These are phyloP conservation scores for Epichloe amarillans DNA, from an alignment of 2,329 filamentous ascomycete species.

Conservation along the genomic window DNA sequence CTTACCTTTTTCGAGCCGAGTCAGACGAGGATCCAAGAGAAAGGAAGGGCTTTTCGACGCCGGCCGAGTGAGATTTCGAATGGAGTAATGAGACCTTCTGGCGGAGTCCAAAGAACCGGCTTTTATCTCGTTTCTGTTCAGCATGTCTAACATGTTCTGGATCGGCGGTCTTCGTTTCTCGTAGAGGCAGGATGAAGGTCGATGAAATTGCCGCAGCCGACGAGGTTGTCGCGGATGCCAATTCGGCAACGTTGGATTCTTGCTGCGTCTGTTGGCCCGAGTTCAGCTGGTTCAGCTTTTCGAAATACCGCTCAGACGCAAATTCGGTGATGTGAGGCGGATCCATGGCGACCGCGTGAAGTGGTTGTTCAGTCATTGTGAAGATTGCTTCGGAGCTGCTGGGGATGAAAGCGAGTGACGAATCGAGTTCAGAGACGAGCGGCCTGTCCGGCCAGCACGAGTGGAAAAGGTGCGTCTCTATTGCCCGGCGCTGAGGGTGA, in stretches of 20 bases:
- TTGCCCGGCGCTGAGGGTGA: conserved; percentile 11
- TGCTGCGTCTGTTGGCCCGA: conserved; percentile 29
- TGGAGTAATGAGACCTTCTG: conserved; percentile 24
- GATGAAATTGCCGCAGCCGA: conserved; percentile 17
- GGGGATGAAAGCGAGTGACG: conserved; percentile 12
- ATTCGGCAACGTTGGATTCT: conserved; percentile 15
- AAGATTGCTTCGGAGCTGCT: conserved; percentile 1
- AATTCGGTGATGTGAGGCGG: conserved; percentile 52
- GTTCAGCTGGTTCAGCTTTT: conserved; percentile 44
- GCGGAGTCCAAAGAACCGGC: conserved; percentile 28
- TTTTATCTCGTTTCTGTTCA: conserved; percentile 28
- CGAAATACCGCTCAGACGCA: conserved; percentile 50
- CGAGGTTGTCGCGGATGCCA: conserved; percentile 6
- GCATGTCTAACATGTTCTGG: conserved; percentile 15
- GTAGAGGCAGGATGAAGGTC: conserved; percentile 37
- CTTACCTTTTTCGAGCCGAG: conserved; percentile 20
- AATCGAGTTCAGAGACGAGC: conserved; percentile 6
- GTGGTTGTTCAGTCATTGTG: conserved; percentile 21
- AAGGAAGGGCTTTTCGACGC: conserved; percentile 6
- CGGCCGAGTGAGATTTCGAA: conserved; percentile 17
- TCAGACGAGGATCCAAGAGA: conserved; percentile 12
- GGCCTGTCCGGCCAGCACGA: conserved; percentile 17
- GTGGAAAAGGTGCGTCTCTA: conserved; percentile 19
- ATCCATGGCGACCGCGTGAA: conserved; percentile 35
- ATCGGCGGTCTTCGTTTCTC: conserved; percentile 24